Conservation (phyloP, 768 basidiomycete species). For the Suillus ampliporus region DNA sequence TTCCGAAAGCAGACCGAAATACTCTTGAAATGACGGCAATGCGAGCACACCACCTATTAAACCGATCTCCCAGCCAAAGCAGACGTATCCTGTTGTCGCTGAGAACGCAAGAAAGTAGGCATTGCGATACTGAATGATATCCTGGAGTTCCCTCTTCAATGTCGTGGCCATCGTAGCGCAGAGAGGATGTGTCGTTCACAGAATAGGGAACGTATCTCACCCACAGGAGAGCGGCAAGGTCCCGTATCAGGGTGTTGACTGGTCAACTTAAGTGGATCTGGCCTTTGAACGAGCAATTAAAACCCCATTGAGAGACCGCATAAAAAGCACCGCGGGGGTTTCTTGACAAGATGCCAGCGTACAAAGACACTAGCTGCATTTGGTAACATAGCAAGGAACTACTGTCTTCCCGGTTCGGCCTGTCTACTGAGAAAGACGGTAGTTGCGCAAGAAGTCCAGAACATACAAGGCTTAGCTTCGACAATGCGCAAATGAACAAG, state of each 20-base stretch:
- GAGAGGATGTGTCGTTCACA: neutral
- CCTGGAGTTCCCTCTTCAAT: constrained; percentile 26
- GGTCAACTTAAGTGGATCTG: neutral
- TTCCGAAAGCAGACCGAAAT: constrained; percentile 38
- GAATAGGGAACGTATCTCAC: neutral
- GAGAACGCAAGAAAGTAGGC: constrained; percentile 41
- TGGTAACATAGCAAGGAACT: neutral
- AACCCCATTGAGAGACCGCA: neutral
- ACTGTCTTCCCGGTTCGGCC: neutral
- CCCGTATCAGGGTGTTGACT: neutral
- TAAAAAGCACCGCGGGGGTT: neutral
- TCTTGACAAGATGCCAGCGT: neutral
- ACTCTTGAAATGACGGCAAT: constrained; percentile 42
- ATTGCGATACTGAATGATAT: constrained; percentile 37
- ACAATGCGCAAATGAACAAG: neutral
- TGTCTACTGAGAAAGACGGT: neutral
- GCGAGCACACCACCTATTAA: constrained; percentile 43
- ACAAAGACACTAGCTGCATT: neutral
- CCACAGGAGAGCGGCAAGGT: neutral
- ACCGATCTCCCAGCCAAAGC: constrained; percentile 45
- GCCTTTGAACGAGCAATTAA: neutral
- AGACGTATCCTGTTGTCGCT: constrained; percentile 40
- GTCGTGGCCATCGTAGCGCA: constrained; percentile 19
- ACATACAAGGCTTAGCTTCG: constrained; percentile 1
- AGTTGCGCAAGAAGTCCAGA: neutral